Evolutionary conservation across 1,284 basidiomycete genomes (phyloP), one percentile per base, ranked within the genome.

Genomic region (Irpex sp.): DNA sequence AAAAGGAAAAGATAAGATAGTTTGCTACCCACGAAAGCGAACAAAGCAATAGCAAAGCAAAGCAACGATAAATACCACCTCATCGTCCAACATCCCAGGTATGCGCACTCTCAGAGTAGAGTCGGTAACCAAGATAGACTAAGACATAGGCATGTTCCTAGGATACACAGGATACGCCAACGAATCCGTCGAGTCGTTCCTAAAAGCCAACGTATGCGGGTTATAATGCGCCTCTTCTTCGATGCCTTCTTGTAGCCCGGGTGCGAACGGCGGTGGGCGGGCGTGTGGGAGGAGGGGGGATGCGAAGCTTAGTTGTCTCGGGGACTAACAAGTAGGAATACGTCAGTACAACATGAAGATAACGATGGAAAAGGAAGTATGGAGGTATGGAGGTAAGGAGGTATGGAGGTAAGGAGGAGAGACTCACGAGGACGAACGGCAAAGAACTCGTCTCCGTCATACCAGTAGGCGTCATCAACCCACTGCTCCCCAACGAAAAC

Each of bases 401-500:
- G n/a, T n/a, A n/a, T 26, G 1, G 21, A 26, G 21, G 21, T 2
- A 2, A 26, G 3, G 21, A 26, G 21, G 4, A 5, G 31, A 31
- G 31, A 59, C n/a, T n/a, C 13, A 60, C 26, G 26, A 51, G 31
- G 21, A 26, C 5, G 11, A 62, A 44, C 19, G 19, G 59, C 51
- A 15, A 13, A 40, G 31, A 36, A 19, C 49, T 34, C 34, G 47
- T 8, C 8, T 59, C 34, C 34, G 57, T 58, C 31, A 61, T 40
- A 3, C 48, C 31, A 31, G 31, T 59, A 1, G 63, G 66, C 9
- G 64, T 67, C 48, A 58, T 37, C 6, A 65, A 40, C 55, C 65
- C 66, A 8, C 38, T 65, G 19, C 62, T 65, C 9, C 44, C 58
- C 15, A 67, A 62, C 37, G 66, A 63, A 48, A 63, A 67, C 34